A percentile compares a stretch with the other conserved stretches of the same genome.
Evolutionary conservation across 768 basidiomycete genomes (phyloP).

Genomic region (Hirschioporus abietinus): DNA sequence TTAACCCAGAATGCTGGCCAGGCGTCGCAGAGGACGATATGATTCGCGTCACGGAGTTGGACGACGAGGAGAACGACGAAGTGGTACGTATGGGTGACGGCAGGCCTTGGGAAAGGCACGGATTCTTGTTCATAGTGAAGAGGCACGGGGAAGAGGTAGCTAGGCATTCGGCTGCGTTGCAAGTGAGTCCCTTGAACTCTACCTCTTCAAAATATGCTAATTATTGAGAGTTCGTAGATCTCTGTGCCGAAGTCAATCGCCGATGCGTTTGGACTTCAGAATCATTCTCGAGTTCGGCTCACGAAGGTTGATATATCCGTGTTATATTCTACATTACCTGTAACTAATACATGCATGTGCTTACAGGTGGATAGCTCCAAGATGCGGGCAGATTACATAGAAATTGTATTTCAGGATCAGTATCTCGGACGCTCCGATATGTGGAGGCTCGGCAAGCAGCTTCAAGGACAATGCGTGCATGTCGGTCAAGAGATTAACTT

Average conservation of each 20-base stretch:
- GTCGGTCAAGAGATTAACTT: constrained; percentile 82
- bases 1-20: constrained; percentile 75
- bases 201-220: background rate
- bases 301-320: constrained; percentile 48
- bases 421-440: constrained; percentile 95
- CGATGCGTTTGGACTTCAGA: constrained; percentile 64
- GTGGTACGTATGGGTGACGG: constrained; percentile 5
- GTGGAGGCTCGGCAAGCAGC: constrained; percentile 86
- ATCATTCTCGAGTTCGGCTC: constrained; percentile 64
- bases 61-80: constrained; percentile 36
- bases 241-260: constrained; percentile 71
- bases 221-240: constrained; percentile 39
- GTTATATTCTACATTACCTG: constrained; percentile 9
- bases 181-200: background rate
- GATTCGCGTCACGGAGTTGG: constrained; percentile 43
- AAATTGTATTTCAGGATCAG: constrained; percentile 91
- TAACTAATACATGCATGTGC: background rate
- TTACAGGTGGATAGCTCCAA: constrained; percentile 59
- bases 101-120: constrained; percentile 4
- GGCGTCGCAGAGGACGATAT: constrained; percentile 76
- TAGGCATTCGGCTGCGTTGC: constrained; percentile 54
- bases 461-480: constrained; percentile 79
- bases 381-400: constrained; percentile 71
- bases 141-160: constrained; percentile 54
- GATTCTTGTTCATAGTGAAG: constrained; percentile 63